These are phyloP conservation scores for Fusarium keratoplasticum DNA, from an alignment of 2,329 filamentous ascomycete species.

Conservation along the genomic window DNA sequence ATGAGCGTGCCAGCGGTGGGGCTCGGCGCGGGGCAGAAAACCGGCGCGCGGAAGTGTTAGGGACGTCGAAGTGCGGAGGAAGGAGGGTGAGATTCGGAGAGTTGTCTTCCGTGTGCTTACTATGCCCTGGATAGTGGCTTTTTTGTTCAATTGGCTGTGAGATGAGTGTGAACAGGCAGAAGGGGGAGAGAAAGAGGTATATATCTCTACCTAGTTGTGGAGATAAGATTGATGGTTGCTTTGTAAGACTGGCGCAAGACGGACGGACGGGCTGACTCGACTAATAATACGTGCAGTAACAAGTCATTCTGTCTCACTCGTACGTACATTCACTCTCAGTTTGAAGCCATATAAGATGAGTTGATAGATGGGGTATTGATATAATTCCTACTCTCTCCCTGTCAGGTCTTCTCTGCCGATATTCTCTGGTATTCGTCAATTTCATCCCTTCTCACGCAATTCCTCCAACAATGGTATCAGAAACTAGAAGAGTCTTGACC, in stretches of 20 bases:
- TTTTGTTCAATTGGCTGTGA: not conserved
- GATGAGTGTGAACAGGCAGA: not conserved
- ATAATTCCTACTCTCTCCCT: not conserved
- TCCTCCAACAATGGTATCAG: not conserved
- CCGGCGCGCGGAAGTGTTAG: not conserved
- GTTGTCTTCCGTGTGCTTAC: slow-evolving; percentile 27
- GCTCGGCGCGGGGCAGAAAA: slow-evolving; percentile 20
- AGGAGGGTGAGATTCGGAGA: slow-evolving; percentile 8
- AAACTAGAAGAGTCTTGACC: not conserved
- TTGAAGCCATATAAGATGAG: not conserved
- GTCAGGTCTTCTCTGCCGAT: not conserved
- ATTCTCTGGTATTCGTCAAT: not conserved
- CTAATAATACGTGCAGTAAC: not conserved
- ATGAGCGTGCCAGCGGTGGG: slow-evolving; percentile 24
- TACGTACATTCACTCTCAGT: not conserved
- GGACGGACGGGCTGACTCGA: not conserved
- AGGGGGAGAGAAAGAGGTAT: not conserved
- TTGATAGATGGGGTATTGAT: not conserved
- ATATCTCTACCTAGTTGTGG: not conserved
- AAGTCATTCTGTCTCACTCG: not conserved
- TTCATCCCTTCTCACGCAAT: slow-evolving; percentile 16
- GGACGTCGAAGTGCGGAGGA: slow-evolving; percentile 23
- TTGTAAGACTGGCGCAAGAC: not conserved
- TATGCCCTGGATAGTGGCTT: not conserved
- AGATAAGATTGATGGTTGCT: not conserved